Conservation (phyloP, 192 early-diverging fungal species). For the Coemansia sp. region DNA sequence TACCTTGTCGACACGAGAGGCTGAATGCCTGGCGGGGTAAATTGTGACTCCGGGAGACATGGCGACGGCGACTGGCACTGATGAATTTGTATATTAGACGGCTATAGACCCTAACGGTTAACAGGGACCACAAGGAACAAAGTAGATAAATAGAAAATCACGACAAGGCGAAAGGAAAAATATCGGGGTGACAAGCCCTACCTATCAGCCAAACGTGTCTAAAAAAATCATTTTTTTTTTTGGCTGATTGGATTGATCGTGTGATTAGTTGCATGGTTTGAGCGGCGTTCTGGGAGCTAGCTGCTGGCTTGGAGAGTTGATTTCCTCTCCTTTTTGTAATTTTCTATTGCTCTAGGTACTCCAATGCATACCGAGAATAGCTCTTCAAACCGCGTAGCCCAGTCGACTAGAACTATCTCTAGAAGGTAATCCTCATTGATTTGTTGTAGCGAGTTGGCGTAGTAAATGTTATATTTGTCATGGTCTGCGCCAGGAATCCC, state of each 20-base stretch:
- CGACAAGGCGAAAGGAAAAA: background rate
- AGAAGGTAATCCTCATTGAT: background rate
- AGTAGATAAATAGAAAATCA: background rate
- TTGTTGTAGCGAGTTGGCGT: background rate
- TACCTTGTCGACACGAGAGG: constrained; percentile 42
- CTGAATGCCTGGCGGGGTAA: constrained; percentile 14
- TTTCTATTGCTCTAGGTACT: background rate
- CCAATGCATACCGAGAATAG: background rate
- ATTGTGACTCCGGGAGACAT: constrained; percentile 44
- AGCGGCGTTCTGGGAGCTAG: too few species aligned
- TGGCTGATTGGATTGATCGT: background rate
- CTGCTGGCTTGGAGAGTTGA: too few species aligned
- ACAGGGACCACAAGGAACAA: constrained; percentile 2
- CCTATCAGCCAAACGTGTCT: background rate
- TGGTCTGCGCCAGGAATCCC: background rate
- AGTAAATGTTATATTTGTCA: background rate
- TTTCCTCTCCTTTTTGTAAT: background rate
- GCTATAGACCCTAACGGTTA: background rate
- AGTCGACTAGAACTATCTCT: background rate
- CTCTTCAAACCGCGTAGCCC: background rate
- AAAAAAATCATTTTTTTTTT: background rate
- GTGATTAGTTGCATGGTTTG: background rate
- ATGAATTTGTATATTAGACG: background rate
- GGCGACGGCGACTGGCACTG: background rate
- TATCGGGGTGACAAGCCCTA: background rate